Evolutionary conservation across 2,329 filamentous ascomycete species (phyloP), one percentile per base, ranked within the genome.

Genomic region (Dothistroma pini): DNA sequence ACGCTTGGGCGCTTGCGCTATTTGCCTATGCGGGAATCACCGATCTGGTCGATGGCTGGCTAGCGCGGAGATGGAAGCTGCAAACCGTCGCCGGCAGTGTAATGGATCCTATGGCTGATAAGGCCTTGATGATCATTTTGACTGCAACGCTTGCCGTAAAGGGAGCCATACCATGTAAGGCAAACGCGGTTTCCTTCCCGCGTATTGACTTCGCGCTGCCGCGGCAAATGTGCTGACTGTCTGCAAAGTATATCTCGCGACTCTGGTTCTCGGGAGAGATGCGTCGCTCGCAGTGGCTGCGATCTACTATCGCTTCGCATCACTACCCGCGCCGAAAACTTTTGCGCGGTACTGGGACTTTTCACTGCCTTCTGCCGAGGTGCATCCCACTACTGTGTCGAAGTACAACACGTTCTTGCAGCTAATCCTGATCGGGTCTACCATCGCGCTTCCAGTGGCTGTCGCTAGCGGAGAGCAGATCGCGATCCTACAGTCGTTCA

Each of bases 331-430:
- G 0, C 95, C 95, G 1, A 97, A 97, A 78, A 97, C 95, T 0
- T 90, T 97, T 76, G 78, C 84, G 19, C 83, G 95, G 19, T 99
- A 97, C 77, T 99, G 95, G 95, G 95, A 99, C 77, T 97, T 99
- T 73, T 93, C 90, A 2, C 83, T 99, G 14, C 95, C 91, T 1
- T 90, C 87, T 44, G 91, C 91, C 2, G 90, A 95, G 76, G 91
- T 96, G 6, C 88, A 86, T 62, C 91, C 91, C 0, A 95, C 91
- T 0, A 88, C 84, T 1, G 90, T 96, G 63, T 92, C 89, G 77
- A 96, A 96, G 70, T 76, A 92, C 76, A 99, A 99, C 77, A 99
- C 95, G 0, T 92, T 96, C 49, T 78, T 97, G 68, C 95, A 99
- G 75, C 80, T 99, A 21, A 86, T 88, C 4, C 83, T 99, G 12